phyloP scores from a whole-genome alignment of 2,329 filamentous ascomycete species.

The Phialophora tarda region DNA sequence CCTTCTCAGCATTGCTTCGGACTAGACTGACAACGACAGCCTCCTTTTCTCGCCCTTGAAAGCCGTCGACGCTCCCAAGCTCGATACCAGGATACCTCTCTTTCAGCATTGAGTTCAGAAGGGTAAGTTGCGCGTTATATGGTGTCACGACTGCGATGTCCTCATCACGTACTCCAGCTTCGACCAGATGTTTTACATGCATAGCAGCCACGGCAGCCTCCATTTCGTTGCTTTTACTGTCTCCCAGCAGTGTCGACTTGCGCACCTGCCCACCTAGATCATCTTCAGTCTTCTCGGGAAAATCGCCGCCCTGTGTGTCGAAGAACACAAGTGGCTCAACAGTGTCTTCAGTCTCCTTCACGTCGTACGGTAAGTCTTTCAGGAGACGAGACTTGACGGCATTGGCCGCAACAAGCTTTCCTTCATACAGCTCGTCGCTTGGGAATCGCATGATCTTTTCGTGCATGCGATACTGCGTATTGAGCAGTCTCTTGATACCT shows the following conservation, averaged over 20 bases:
- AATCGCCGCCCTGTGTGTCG: constrained; percentile 94
- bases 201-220: constrained; percentile 80
- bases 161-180: constrained; percentile 76
- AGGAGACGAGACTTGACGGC: constrained; percentile 76
- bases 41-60: constrained; percentile 97
- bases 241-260: constrained; percentile 62
- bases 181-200: constrained; percentile 78
- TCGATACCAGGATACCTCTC: constrained; percentile 83
- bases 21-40: constrained; percentile 93
- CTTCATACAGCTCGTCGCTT: constrained; percentile 84
- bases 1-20: constrained; percentile 80
- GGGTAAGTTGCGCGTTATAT: constrained; percentile 90
- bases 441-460: constrained; percentile 94
- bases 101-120: constrained; percentile 77
- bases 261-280: constrained; percentile 61
- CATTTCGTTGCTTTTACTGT: constrained; percentile 90
- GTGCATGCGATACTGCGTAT: constrained; percentile 98
- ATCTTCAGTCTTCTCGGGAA: constrained; percentile 80
- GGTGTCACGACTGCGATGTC: constrained; percentile 95
- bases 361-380: constrained; percentile 75
- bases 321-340: constrained; percentile 87
- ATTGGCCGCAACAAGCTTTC: constrained; percentile 79
- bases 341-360: constrained; percentile 83
- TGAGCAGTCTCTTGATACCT: constrained; percentile 90
- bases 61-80: constrained; percentile 95